Evolutionary conservation across 306 rosid species (phyloP), one percentile per base, ranked within the genome.

Genomic region (Fagus sylvatica): DNA sequence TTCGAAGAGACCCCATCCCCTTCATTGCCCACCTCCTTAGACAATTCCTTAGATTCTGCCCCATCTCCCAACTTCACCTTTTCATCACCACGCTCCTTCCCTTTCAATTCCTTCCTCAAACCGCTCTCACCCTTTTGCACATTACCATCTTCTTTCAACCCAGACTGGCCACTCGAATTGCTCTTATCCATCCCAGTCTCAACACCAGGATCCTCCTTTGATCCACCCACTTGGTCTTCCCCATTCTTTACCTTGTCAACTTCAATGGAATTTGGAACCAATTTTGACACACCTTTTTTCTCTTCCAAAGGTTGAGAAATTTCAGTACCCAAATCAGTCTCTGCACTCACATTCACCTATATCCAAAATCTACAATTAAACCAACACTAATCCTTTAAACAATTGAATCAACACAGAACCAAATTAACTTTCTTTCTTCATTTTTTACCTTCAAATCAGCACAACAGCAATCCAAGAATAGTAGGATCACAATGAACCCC

Each of bases 391-490:
- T 6, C 54, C 54, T 37, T 41, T 12, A 73, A 48, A 17, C 43
- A 56, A 59, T 67, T 7, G 74, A 74, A 48, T 9, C 15, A 39
- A 1, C 28, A 49, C 53, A 6, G 59, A 69, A 54, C 4, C 16
- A 71, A 28, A 69, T 11, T 15, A 74, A 64, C 10, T n/a, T 46
- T 37, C 46, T 51, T 71, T 40, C 11, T 32, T 56, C 40, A 33
- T 65, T 15, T 7, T 53, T 78, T 84, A 84, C 91, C 88, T 77
- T 77, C 34, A 66, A 74, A 79, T 71, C 85, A 80, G 78, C 80
- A 68, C 36, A 40, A 67, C 66, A 61, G 73, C 76, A 85, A 74
- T 67, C 71, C 82, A 74, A n/a, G 46, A 80, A 13, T 16, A 78
- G 57, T 51, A 79, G 70, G 71, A 71, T 51, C 62, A 84, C 49